phyloP scores from a whole-genome alignment of 768 basidiomycete genomes.

The Lepiota venenata region DNA sequence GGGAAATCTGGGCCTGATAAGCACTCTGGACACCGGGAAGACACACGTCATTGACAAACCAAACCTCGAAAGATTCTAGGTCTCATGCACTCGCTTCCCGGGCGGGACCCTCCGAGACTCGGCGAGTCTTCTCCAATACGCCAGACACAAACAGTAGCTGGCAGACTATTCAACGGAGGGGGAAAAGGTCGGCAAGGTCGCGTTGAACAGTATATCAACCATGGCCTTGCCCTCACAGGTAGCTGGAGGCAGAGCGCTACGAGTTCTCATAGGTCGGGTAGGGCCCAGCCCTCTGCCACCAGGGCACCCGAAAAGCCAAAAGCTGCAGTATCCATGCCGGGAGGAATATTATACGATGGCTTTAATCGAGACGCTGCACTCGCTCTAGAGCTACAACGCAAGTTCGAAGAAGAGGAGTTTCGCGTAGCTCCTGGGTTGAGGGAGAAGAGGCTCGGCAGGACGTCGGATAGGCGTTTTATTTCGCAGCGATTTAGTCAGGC shows the following conservation, averaged over 20 bases:
- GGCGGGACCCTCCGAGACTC: neutral
- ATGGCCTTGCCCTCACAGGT: neutral
- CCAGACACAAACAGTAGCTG: neutral
- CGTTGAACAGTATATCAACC: neutral
- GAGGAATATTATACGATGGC: neutral
- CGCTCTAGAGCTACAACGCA: constrained; percentile 4
- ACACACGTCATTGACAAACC: neutral
- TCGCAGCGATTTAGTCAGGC: too few relatives aligned
- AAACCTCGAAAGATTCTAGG: neutral
- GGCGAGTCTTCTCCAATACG: neutral
- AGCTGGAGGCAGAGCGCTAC: neutral
- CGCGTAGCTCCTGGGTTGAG: too few relatives aligned
- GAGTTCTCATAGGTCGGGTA: neutral
- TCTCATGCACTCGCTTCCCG: too few relatives aligned
- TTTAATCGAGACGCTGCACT: constrained; percentile 3
- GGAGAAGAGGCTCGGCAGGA: too few relatives aligned
- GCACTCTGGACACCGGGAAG: neutral
- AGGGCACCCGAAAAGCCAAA: neutral
- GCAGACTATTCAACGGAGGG: constrained; percentile 4
- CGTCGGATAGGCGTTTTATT: too few relatives aligned
- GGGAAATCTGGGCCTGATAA: neutral
- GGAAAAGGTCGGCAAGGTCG: constrained; percentile 3
- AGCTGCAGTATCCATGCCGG: neutral
- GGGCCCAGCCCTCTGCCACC: neutral
- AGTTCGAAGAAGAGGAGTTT: neutral